Evolutionary conservation across 2,329 filamentous ascomycete species (phyloP).

Genomic region (Ceratocystis harringtonii): DNA sequence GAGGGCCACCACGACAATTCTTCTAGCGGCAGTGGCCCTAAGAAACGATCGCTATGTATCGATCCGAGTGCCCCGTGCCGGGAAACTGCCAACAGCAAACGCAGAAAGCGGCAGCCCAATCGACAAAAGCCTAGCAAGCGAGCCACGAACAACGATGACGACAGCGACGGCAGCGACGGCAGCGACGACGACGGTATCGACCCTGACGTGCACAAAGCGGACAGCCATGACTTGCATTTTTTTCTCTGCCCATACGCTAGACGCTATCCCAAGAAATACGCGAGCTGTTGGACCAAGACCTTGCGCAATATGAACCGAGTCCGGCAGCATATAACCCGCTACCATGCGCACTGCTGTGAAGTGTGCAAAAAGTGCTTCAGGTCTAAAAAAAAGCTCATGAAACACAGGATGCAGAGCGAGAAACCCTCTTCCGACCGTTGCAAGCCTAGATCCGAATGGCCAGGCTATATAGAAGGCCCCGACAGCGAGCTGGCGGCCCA

Average conservation of each 20-base stretch:
- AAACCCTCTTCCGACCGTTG: too few species aligned
- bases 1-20: not conserved
- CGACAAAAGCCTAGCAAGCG: not conserved
- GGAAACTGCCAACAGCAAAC: not conserved
- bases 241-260: not conserved
- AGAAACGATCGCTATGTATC: not conserved
- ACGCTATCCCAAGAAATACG: too few species aligned
- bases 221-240: not conserved
- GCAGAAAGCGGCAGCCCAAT: not conserved
- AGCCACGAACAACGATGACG: not conserved
- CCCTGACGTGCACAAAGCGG: not conserved
- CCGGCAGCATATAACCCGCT: not conserved
- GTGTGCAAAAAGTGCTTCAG: not conserved
- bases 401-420: too few species aligned
- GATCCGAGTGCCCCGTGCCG: not conserved
- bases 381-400: not conserved
- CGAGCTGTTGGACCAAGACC: not conserved
- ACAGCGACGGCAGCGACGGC: not conserved
- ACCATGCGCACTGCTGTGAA: not conserved
- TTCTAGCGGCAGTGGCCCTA: not conserved
- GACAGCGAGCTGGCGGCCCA: too few species aligned
- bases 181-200: not conserved
- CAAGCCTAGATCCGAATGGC: too few species aligned
- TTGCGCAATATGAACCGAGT: not conserved
- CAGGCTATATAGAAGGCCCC: too few species aligned